Conservation (phyloP, 345 rosid genomes). For the Gossypium rotundifolium region DNA sequence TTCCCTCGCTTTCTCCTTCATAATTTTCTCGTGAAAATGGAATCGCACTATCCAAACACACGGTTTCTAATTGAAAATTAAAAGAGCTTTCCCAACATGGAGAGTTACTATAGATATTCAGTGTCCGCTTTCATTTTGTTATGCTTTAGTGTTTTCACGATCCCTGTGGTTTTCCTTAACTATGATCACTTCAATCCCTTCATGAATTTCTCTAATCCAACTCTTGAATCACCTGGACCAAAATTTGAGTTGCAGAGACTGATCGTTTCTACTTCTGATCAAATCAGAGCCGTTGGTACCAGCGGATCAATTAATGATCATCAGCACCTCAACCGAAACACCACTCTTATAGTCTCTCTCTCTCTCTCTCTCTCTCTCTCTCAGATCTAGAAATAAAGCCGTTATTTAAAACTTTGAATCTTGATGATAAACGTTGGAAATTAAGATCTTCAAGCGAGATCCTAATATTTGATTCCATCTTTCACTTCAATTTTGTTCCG, state of each 20-base stretch:
- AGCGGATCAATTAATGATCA: slow-evolving; percentile 11
- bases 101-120: slow-evolving; percentile 1
- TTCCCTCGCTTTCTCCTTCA: slow-evolving; percentile 4
- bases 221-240: slow-evolving; percentile 20
- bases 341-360: slow-evolving; percentile 11
- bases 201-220: slow-evolving; percentile 21
- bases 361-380: neutral
- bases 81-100: slow-evolving; percentile 14
- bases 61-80: neutral
- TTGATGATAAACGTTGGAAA: neutral
- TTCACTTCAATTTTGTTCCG: neutral
- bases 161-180: slow-evolving; percentile 18
- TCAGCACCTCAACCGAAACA: slow-evolving; percentile 9
- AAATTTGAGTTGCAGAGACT: slow-evolving; percentile 25
- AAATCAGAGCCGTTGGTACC: slow-evolving; percentile 25
- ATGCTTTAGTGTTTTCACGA: slow-evolving; percentile 13
- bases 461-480: neutral
- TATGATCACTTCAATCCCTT: slow-evolving; percentile 18
- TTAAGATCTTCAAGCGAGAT: neutral
- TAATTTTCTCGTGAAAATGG: slow-evolving; percentile 11
- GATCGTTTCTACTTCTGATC: slow-evolving; percentile 19
- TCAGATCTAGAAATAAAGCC: neutral
- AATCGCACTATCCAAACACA: slow-evolving; percentile 20
- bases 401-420: neutral
- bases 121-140: slow-evolving; percentile 1